phyloP scores from a whole-genome alignment of 768 basidiomycete species.

The Amanita inopinata region DNA sequence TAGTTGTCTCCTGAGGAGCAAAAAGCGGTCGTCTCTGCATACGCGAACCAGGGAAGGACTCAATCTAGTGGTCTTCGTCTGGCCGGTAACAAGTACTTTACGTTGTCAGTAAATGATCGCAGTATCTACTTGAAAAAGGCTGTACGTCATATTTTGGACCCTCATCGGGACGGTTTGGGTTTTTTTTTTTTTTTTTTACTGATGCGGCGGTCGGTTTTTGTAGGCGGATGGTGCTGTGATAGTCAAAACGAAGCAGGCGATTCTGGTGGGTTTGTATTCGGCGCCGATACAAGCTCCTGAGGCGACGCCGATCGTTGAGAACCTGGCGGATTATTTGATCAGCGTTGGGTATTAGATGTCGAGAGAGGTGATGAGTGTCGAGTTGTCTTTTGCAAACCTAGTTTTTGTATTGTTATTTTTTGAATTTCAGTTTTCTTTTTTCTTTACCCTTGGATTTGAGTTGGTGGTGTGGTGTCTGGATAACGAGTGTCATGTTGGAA shows the following conservation, averaged over 20 bases:
- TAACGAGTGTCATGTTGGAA: too few relatives aligned
- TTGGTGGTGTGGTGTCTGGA: too few relatives aligned
- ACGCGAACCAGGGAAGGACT: constrained; percentile 26
- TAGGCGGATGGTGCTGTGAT: constrained; percentile 69
- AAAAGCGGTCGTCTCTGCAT: constrained; percentile 40
- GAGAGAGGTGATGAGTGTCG: too few relatives aligned
- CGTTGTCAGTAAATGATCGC: constrained; percentile 35
- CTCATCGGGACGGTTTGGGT: too few relatives aligned
- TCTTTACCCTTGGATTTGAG: too few relatives aligned
- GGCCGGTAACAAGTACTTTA: constrained; percentile 68
- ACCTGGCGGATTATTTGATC: constrained; percentile 73
- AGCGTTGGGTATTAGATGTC: constrained; percentile 38
- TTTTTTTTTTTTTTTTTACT: constrained; percentile 3
- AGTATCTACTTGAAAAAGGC: constrained; percentile 70
- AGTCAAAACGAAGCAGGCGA: constrained; percentile 78
- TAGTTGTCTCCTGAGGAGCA: constrained; percentile 64
- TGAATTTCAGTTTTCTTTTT: background rate
- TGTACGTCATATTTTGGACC: too few relatives aligned
- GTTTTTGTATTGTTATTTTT: background rate
- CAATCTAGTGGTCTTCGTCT: constrained; percentile 56
- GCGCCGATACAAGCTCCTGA: constrained; percentile 60
- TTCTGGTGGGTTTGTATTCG: constrained; percentile 70
- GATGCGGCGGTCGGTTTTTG: background rate
- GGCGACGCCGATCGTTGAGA: constrained; percentile 53
- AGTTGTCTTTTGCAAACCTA: background rate